Evolutionary conservation across 768 basidiomycete genomes (phyloP), one percentile per base, ranked within the genome.

Genomic region (Dioszegia aurantiaca): DNA sequence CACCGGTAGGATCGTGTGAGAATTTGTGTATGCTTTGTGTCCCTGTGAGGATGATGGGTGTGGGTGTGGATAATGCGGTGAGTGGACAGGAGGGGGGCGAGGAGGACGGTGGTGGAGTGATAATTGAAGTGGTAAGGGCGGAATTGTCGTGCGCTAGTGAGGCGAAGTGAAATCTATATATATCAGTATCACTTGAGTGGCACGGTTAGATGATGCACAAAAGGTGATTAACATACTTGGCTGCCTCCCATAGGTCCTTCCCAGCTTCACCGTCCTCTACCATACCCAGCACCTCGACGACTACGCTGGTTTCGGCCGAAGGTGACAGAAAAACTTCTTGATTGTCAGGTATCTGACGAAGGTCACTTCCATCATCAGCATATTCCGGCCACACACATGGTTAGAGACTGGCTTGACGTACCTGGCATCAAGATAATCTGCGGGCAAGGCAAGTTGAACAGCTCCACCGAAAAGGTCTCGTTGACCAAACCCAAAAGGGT

Each of bases 141-240:
- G 82, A 79, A 71, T 95, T 98, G 78, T 98, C 95, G 68, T 94
- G 85, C 12, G 92, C 93, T 42, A 98, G 77, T 0, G 91, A 87
- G 53, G 85, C 82, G 63, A 95, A 95, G 78, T 95, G 93, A 68
- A 87, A 91, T 75, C 94, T 99, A 23, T 24, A 40, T 14, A 19
- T 26, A 67, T 63, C 37, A 67, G 63, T 30, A 3, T 31, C 3
- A 53, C 12, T 5, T 3, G n/a, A 31, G 27, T 2, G 39, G 23
- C 12, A 46, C 33, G 27, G 28, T 36, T 41, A 39, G 47, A 31
- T 36, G 39, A 16, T 26, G 75, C 80, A 72, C 55, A n/a, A n/a
- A n/a, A n/a, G n/a, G n/a, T n/a, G n/a, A n/a, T n/a, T n/a, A n/a
- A 33, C 33, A 14, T 33, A 90, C 92, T 81, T 86, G 65, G 84